phyloP scores from a whole-genome alignment of 2,329 filamentous ascomycete genomes.

The Aureobasidium sp. region DNA sequence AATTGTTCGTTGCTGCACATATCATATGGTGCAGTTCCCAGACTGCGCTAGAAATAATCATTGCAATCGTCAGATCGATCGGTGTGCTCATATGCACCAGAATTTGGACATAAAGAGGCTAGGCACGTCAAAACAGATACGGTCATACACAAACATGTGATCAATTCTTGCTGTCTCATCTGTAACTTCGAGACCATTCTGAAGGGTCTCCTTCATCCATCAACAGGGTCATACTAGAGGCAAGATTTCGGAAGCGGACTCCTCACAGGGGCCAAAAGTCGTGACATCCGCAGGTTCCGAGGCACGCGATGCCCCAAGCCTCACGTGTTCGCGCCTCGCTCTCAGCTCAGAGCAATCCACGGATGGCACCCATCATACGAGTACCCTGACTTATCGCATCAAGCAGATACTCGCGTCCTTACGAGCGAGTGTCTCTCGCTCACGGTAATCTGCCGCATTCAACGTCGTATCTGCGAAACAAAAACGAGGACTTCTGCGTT shows the following conservation, averaged over 20 bases:
- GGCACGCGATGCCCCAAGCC: not conserved
- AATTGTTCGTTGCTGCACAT: not conserved
- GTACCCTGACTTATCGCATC: no score
- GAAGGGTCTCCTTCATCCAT: not conserved
- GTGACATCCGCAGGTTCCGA: not conserved
- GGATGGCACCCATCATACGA: no score
- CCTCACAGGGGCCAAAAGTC: not conserved
- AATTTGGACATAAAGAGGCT: no score
- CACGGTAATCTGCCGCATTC: not conserved
- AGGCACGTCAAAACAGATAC: not conserved
- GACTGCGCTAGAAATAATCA: not conserved
- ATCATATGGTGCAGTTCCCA: not conserved
- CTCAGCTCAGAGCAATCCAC: no score
- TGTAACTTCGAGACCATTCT: no score
- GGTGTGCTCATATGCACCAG: no score
- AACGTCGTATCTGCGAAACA: not conserved
- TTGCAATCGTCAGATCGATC: no score
- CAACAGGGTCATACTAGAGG: not conserved
- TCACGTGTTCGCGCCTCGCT: not conserved
- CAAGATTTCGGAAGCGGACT: not conserved
- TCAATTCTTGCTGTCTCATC: not conserved
- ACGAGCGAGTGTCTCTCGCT: not conserved
- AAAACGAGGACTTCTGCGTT: constrained; percentile 3
- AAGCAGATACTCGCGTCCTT: not conserved
- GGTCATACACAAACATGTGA: not conserved